Evolutionary conservation across 2,329 filamentous ascomycete species (phyloP), one percentile per base, ranked within the genome.

Genomic region (Alternaria gansuensis): DNA sequence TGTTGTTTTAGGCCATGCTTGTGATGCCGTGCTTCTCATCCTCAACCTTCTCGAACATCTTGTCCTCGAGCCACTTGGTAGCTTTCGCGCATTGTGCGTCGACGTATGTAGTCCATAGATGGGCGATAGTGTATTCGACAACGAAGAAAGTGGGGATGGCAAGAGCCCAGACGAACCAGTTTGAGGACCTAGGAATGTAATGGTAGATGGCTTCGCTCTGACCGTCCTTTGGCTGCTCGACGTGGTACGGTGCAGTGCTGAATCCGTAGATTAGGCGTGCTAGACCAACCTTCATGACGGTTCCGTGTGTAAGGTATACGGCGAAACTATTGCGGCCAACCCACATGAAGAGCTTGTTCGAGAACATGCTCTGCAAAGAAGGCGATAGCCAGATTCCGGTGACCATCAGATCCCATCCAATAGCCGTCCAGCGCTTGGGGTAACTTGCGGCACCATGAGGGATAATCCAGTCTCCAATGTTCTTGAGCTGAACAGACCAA

Each of bases 271-370:
- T 78, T 70, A 85, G 79, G 77, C 83, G 83, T 37, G 79, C 79
- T 23, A 83, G 78, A 1, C 84, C 78, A 2, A 81, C 82, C 21
- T 83, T 81, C 44, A 85, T 70, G 14, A 85, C 77, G 0, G 83
- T 84, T 45, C 83, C 83, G 68, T 85, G 83, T 9, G 81, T 77
- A 11, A 85, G 79, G 65, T 85, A 85, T 4, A 85, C 83, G 24
- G 83, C 83, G 59, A 85, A 85, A 52, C 81, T 83, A 69, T 84
- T 82, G 59, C 80, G 79, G n/a, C 83, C 83, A 3, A 85, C 75
- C 82, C 82, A 85, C 58, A 84, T 80, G 34, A 85, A 80, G 2
- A 82, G 63, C 28, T 79, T 78, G 69, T 82, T 82, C 4, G 82
- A 82, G 24, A 85, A 79, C 21, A 83, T 76, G 26, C 77, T 77